Conservation (phyloP, 805 yeast genomes). For the Candida taoyuanica region DNA sequence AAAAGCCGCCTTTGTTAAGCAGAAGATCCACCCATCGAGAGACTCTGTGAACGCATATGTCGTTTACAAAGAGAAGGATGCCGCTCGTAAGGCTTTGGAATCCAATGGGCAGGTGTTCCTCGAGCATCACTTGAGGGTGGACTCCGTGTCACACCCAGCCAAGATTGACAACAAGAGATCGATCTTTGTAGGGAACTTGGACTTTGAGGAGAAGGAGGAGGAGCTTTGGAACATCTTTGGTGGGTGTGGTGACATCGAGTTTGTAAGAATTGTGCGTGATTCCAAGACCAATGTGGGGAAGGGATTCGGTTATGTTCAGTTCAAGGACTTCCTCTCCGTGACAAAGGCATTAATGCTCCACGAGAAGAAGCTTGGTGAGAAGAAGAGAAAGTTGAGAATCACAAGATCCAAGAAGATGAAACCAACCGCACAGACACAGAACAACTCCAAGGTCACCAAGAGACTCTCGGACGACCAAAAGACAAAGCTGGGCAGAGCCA, state of each 20-base stretch:
- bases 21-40: slow-evolving; percentile 69
- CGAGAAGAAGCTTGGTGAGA: slow-evolving; percentile 53
- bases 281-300: slow-evolving; percentile 92
- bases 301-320: slow-evolving; percentile 96
- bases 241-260: slow-evolving; percentile 67
- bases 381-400: slow-evolving; percentile 65
- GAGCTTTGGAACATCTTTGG: slow-evolving; percentile 78
- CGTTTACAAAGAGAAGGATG: slow-evolving; percentile 59
- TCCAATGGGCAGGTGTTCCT: slow-evolving; percentile 67
- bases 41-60: slow-evolving; percentile 86
- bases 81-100: slow-evolving; percentile 37
- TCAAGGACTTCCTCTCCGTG: slow-evolving; percentile 67
- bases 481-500: slow-evolving; percentile 78
- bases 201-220: slow-evolving; percentile 91
- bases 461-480: slow-evolving; percentile 60
- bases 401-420: slow-evolving; percentile 51
- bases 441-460: slow-evolving; percentile 22
- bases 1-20: slow-evolving; percentile 83
- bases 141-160: slow-evolving; percentile 88
- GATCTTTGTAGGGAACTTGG: slow-evolving; percentile 89
- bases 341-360: slow-evolving; percentile 76
- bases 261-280: slow-evolving; percentile 88
- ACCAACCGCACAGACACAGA: slow-evolving; percentile 13
- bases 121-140: slow-evolving; percentile 80
- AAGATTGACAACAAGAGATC: slow-evolving; percentile 79